phyloP scores from a whole-genome alignment of 73 alveolate species.

The Loxodes magnus region DNA sequence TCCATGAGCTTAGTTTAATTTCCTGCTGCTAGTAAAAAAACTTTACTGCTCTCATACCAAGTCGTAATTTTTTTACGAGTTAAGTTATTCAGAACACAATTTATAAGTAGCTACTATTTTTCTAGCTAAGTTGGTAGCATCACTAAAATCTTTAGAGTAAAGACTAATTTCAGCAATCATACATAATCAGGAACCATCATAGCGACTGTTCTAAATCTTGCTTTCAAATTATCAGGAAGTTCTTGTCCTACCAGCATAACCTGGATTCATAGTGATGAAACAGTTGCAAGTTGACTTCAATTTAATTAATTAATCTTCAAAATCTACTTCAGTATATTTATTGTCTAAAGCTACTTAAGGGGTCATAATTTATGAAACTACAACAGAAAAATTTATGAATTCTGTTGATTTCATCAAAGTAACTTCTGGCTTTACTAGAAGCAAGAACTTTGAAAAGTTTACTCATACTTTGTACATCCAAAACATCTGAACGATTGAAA shows the following conservation, averaged over 20 bases:
- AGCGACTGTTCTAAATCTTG: slow-evolving; percentile 93
- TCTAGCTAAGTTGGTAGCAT: slow-evolving; percentile 85
- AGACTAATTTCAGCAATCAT: slow-evolving; percentile 96
- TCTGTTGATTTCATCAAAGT: slow-evolving; percentile 99
- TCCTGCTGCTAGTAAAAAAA: slow-evolving; percentile 88
- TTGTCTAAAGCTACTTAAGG: slow-evolving; percentile 78
- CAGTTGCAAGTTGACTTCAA: slow-evolving; percentile 83
- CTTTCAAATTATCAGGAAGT: slow-evolving; percentile 93
- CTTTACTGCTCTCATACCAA: slow-evolving; percentile 97
- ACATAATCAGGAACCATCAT: slow-evolving; percentile 98
- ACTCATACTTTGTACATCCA: slow-evolving; percentile 95
- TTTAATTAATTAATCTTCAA: slow-evolving; percentile 82
- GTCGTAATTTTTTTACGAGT: slow-evolving; percentile 93
- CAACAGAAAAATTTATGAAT: slow-evolving; percentile 80
- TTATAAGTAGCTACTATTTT: slow-evolving; percentile 90
- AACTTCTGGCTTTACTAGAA: slow-evolving; percentile 98
- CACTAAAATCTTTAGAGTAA: slow-evolving; percentile 90
- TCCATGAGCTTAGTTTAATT: slow-evolving; percentile 74
- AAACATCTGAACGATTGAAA: slow-evolving; percentile 93
- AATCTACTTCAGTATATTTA: slow-evolving; percentile 68
- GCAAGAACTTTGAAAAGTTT: slow-evolving; percentile 99
- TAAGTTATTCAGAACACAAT: slow-evolving; percentile 92
- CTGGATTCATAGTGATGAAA: slow-evolving; percentile 98
- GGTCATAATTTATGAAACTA: slow-evolving; percentile 73
- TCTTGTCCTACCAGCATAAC: slow-evolving; percentile 97